phyloP scores from a whole-genome alignment of 148 eudicot species.

The Camellia granthamiana region DNA sequence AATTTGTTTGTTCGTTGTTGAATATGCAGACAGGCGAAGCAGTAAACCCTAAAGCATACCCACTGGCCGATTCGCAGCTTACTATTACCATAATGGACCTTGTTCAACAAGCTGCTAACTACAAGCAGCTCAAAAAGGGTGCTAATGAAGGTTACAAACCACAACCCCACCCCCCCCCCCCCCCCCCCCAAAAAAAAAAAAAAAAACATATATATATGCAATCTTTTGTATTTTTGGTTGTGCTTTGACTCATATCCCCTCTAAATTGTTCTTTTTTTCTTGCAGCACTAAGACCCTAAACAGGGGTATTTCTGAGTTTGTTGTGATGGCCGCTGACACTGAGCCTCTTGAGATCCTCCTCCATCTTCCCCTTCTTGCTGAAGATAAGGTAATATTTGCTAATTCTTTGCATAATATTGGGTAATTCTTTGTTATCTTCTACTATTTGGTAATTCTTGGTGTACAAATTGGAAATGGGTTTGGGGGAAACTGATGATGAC shows the following conservation, averaged over 20 bases:
- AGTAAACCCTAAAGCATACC: constrained; percentile 78
- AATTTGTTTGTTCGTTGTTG: neutral
- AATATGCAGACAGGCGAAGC: constrained; percentile 48
- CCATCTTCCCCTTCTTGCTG: constrained; percentile 79
- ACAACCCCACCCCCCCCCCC: neutral
- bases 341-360: constrained; percentile 86
- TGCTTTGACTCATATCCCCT: neutral
- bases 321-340: constrained; percentile 84
- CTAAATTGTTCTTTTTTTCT: neutral
- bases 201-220: neutral
- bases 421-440: too few relatives aligned
- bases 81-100: constrained; percentile 64
- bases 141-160: constrained; percentile 40
- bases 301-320: constrained; percentile 82
- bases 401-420: neutral
- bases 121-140: constrained; percentile 71
- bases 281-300: constrained; percentile 81
- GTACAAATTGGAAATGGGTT: neutral
- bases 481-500: neutral
- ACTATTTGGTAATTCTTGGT: neutral
- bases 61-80: constrained; percentile 68
- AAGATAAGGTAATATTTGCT: constrained; percentile 58
- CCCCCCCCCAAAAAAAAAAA: neutral
- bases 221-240: neutral
- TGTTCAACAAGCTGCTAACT: constrained; percentile 76